Base-by-base conservation (phyloP, 2,329 filamentous ascomycete genomes). In the Periconia sp. region DNA sequence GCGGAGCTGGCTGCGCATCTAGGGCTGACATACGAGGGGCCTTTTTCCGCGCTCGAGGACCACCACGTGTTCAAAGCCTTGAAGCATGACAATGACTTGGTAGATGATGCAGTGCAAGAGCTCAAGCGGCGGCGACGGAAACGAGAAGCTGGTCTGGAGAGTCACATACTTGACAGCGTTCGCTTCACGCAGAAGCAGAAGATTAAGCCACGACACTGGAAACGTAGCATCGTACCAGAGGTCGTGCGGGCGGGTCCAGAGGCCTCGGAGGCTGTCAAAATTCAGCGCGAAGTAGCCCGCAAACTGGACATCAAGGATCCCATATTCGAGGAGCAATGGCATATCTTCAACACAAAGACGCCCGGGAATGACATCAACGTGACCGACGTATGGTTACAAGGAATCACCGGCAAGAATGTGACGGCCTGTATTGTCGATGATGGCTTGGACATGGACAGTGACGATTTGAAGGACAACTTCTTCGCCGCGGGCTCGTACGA, bases 371-470 rank as follows among this genome's bases (percentile, higher is more conserved):
- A 99, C 67, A 82, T 99, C 62, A 99, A 99, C 61, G 91, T 97
- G n/a, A 95, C 91, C 0, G 90, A 86, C 10, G 80, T 97, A 5
- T 99, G 94, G 94, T 68, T 89, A 57, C 84, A 94, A 57, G 92
- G 92, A 4, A 86, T 96, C 43, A 97, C 92, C 0, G 94, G 94
- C 40, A 83, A 89, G 59, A 92, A 92, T 48, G 82, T 88, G 13
- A 96, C 89, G 1, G 90, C 95, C 2, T 92, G 92, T 40, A 94
- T 99, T 56, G 89, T 99, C 3, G 94, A 99, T 62, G 94, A 99
- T 71, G 94, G 94, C 0, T 72, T 99, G 54, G 94, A 99, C 64
- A 94, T 99, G 87, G 83, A 95, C 73, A 97, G 92, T 74, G 81
- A 89, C 18, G 94, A 99, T 66, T 75, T 99, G 32, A 92, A 88